phyloP scores from a whole-genome alignment of 202 grass and related monocot genomes.

The Brachypodium distachyon region DNA sequence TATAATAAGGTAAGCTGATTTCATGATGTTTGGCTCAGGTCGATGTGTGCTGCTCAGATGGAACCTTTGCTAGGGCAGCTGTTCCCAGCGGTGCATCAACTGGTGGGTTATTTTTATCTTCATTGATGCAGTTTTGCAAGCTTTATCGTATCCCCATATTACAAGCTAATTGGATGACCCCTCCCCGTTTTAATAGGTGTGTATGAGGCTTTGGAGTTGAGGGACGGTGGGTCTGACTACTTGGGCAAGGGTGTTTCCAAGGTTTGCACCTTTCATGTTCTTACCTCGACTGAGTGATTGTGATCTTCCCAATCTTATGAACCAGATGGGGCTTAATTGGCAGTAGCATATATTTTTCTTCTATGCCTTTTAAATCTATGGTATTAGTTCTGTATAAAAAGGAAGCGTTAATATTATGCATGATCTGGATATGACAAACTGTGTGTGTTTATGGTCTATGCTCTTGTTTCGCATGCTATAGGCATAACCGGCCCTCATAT shows the following conservation, averaged over 20 bases:
- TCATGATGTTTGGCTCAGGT: slow-evolving; percentile 26
- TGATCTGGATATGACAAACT: not conserved
- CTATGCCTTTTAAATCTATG: not conserved
- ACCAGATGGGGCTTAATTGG: not conserved
- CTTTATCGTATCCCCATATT: not conserved
- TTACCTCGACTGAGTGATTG: not conserved
- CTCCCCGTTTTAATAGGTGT: slow-evolving; percentile 31
- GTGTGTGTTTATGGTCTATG: not conserved
- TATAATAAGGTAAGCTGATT: not conserved
- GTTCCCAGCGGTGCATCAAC: slow-evolving; percentile 85
- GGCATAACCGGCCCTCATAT: no score
- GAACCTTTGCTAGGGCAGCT: slow-evolving; percentile 50
- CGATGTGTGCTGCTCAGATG: slow-evolving; percentile 59
- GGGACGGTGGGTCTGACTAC: slow-evolving; percentile 92
- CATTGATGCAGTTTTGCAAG: not conserved
- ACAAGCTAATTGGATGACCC: not conserved
- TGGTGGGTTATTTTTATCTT: slow-evolving; percentile 18
- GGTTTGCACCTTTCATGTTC: slow-evolving; percentile 19
- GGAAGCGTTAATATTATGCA: not conserved
- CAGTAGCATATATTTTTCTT: not conserved
- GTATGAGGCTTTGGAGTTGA: slow-evolving; percentile 85
- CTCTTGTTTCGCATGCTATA: not conserved
- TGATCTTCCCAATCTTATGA: not conserved
- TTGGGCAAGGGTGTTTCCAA: slow-evolving; percentile 88
- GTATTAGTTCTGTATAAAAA: no score